These are phyloP conservation scores for Cardiospermum halicacabum DNA, from an alignment of 345 rosid genomes.

Conservation along the genomic window DNA sequence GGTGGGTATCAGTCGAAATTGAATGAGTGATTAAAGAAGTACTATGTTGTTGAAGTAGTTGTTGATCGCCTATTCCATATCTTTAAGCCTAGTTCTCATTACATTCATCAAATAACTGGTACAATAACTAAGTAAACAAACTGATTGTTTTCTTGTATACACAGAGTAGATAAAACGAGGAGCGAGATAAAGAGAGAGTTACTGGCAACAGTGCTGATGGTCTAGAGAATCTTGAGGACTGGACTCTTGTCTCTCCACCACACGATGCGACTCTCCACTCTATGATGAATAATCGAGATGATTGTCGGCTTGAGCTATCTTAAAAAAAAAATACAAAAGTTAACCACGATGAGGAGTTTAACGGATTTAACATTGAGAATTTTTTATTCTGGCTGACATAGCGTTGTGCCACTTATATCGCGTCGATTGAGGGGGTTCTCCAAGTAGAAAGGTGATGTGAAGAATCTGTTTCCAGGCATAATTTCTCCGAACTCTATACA, in stretches of 20 bases:
- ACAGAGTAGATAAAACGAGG: background rate
- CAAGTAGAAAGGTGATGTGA: no score
- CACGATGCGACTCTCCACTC: no score
- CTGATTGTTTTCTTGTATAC: background rate
- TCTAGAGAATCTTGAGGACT: constrained; percentile 80
- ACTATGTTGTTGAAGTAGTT: constrained; percentile 19
- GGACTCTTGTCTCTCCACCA: constrained; percentile 68
- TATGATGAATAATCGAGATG: no score
- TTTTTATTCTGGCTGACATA: no score
- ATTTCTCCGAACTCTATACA: no score
- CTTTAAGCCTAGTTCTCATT: constrained; percentile 59
- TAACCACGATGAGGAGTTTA: no score
- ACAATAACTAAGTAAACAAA: background rate
- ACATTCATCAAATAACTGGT: constrained; percentile 67
- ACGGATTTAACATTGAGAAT: no score
- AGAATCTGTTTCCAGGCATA: no score
- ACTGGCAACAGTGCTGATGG: constrained; percentile 80
- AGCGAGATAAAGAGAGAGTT: background rate
- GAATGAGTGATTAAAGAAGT: constrained; percentile 11
- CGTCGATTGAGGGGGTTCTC: no score
- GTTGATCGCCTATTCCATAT: constrained; percentile 47
- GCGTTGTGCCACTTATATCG: no score
- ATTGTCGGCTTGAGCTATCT: no score
- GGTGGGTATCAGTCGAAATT: constrained; percentile 16
- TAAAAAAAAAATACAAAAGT: no score